Conservation (phyloP, 208 protist genomes). For the Trypanosoma theileri region DNA sequence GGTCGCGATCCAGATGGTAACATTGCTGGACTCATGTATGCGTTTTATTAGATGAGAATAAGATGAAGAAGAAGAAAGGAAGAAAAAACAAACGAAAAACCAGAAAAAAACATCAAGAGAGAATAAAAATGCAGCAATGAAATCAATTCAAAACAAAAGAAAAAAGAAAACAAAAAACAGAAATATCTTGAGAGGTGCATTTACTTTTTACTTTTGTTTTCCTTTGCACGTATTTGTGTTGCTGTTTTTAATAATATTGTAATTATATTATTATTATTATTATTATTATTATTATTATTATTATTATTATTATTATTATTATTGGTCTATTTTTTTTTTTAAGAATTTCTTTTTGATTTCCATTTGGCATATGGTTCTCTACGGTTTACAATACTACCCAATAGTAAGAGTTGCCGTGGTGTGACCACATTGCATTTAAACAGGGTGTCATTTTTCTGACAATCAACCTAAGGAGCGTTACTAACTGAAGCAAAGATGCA, state of each 20-base stretch:
- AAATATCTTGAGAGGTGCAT: background rate
- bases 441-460: too few species aligned
- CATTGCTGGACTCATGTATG: constrained; percentile 35
- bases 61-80: constrained; percentile 11
- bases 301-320: too few species aligned
- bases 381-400: too few species aligned
- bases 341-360: background rate
- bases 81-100: background rate
- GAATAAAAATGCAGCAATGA: background rate
- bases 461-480: too few species aligned
- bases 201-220: background rate
- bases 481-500: too few species aligned
- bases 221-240: background rate
- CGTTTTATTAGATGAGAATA: constrained; percentile 25
- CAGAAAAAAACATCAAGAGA: background rate
- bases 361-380: constrained; percentile 6
- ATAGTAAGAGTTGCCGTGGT: too few species aligned
- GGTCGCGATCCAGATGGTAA: constrained; percentile 34
- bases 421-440: too few species aligned
- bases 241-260: background rate
- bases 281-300: too few species aligned
- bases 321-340: background rate
- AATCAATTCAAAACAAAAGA: background rate
- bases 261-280: background rate
- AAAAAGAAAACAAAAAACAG: background rate